Base-by-base conservation (phyloP, 441 rosid species). In the Pelargonium myrrhifolium region DNA sequence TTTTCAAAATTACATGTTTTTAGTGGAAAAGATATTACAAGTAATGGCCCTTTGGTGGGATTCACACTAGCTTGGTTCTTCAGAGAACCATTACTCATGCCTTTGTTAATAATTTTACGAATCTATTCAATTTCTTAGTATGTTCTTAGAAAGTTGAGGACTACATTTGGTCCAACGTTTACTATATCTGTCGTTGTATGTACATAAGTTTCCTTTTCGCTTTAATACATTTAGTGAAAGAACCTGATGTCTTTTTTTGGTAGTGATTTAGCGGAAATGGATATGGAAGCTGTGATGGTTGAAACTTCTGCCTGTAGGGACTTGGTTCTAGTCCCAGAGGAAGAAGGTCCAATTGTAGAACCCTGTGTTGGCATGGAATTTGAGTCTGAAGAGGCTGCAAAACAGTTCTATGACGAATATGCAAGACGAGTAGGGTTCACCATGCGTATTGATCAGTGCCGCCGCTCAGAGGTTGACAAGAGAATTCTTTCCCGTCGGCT, bases 321-420 rank as follows among this genome's bases (percentile, higher is more conserved):
- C 69, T 59, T 64, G 26, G 77, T 49, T 9, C 74, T 72, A 65
- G 61, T 62, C 58, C 35, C 35, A 43, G 49, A 43, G 18, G 81
- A 67, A 69, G 83, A 68, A 65, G 78, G 77, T 60, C 82, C 74
- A 66, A 66, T 79, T 72, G 14, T 68, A 62, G 84, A 83, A 49
- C 86, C 86, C 6, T 81, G 72, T 62, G 79, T 83, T 12, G 87
- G 85, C 4, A 79, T 83, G 85, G 85, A 79, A 64, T 83, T 83
- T 51, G 85, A 81, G 61, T 74, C 87, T 9, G 87, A 83, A 77
- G 85, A 81, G 45, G 80, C 65, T 68, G 87, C 87, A 15, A 71
- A 69, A 69, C 66, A 81, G 58, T 83, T 79, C 59, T 83, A 83
- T 39, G 61, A 55, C 21, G 79, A 75, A 24, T 83, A 83, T 78